Base-by-base conservation (phyloP, 1,284 basidiomycete genomes). In the Pseudozyma thailandica region DNA sequence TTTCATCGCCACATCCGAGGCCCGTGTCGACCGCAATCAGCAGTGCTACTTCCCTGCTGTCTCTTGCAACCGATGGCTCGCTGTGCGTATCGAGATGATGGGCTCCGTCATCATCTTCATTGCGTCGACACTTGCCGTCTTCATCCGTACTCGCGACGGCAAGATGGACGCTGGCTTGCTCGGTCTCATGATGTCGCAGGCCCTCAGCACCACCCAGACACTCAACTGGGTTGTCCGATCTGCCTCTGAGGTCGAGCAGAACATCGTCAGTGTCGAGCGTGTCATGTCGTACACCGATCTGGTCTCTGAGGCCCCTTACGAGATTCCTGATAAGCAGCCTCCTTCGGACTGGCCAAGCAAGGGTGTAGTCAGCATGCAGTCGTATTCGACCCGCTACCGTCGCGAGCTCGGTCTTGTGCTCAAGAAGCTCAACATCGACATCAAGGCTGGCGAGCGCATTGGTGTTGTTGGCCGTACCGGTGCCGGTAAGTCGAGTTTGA, bases 161-260 rank as follows among this genome's bases (percentile, higher is more conserved):
- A 89, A 80, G 28, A 84, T 96, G 35, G 91, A 96, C 82, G 91
- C 93, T 1, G 94, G 93, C 0, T 85, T 95, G 25, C 91, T 96
- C 35, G 94, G 94, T n/a, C 86, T 97, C 65, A 90, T 95, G 50
- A 86, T 96, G 77, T 90, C 89, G 1, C 79, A 81, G 59, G 79
- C 92, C 2, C 85, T 96, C 23, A 82, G 91, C 88, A 84, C 82
- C n/a, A 84, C 84, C 1, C 83, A 84, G 64, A 79, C 83, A 23
- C 78, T 85, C 51, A 84, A 84, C 68, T 95, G 91, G 92, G 87
- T 94, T n/a, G 92, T 95, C 6, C 87, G 92, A 42, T 90, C 89
- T 15, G 91, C 92, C 0, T 92, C 91, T 62, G 94, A 97, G 77
- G 92, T 95, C 13, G 94, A 96, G 83, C 92, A 93, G 82, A 95